Base-by-base conservation (phyloP, 106 monocot genomes). In the Allium fistulosum region DNA sequence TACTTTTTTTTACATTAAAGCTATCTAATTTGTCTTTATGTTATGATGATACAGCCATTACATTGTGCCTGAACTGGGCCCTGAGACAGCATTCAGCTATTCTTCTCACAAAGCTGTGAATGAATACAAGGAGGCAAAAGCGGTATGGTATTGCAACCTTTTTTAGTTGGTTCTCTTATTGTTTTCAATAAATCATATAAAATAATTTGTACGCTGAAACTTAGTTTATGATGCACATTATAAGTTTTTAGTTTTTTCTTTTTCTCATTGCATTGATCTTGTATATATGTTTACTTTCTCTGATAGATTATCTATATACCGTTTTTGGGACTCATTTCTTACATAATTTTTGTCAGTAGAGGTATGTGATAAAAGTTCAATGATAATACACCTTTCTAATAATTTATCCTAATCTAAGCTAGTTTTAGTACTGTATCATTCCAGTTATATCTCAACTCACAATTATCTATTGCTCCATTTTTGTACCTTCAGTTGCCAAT, bases 91-190 rank as follows among this genome's bases (percentile, higher is more conserved):
- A 59, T 91, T 91, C 59, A 77, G 84, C 53, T 91, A 91, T 50
- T 69, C 87, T 49, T 87, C 87, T 48, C 91, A 91, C 84, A 91
- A 91, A 77, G 84, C 91, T 61, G 87, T 91, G 10, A 64, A 76
- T 17, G 91, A 91, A 58, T 91, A 84, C 76, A 91, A 87, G 79
- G 91, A 91, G 62, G 91, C 91, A 16, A 91, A 91, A 68, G 84
- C 84, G 75, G 91, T 91, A 80, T 46, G 91, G 11, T 46, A 17
- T 53, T 58, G 17, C 37, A 6, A 5, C 12, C 1, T 76, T 45
- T 22, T 0, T 13, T 55, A 45, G 9, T 22, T 69, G 15, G 12
- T 50, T 67, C 18, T n/a, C 22, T 5, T 59, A 17, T 9, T 17
- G 18, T 8, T 59, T 17, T 59, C n/a, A 2, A 4, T 16, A 59